Evolutionary conservation across 2,329 filamentous ascomycete genomes (phyloP).

Genomic region (Sporothrix pseudoabietina): DNA sequence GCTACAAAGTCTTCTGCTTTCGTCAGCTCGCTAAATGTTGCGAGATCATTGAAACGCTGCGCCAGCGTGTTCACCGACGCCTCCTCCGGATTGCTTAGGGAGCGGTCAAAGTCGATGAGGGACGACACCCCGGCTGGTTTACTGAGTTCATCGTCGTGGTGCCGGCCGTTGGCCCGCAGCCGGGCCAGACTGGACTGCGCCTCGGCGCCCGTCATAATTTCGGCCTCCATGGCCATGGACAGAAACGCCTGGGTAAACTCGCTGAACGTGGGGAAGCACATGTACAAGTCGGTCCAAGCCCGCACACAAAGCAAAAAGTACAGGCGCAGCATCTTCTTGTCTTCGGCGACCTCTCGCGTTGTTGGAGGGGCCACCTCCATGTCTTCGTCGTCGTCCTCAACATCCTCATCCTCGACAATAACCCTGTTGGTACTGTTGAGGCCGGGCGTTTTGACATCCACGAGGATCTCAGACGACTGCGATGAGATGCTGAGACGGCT

Average conservation of each 20-base stretch:
- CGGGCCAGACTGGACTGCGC: slow-evolving; percentile 27
- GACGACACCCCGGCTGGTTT: background rate
- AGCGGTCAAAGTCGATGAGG: slow-evolving; percentile 30
- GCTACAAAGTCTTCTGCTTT: background rate
- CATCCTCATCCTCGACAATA: background rate
- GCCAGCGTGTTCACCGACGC: slow-evolving; percentile 26
- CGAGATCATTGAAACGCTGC: slow-evolving; percentile 21
- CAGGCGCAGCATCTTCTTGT: slow-evolving; percentile 32
- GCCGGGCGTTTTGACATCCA: background rate
- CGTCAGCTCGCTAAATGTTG: slow-evolving; percentile 9
- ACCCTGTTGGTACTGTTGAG: background rate
- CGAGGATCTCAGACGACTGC: background rate
- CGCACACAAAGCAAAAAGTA: slow-evolving; percentile 40
- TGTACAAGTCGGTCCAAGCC: slow-evolving; percentile 37
- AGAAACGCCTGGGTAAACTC: slow-evolving; percentile 38
- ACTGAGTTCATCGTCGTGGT: background rate
- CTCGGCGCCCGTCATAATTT: slow-evolving; percentile 31
- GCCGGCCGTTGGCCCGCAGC: background rate
- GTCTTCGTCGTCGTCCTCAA: background rate
- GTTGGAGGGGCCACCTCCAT: background rate
- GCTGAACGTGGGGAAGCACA: slow-evolving; percentile 36
- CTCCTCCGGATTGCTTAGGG: slow-evolving; percentile 27
- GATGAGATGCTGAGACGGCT: slow-evolving; percentile 2
- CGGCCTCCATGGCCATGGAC: slow-evolving; percentile 36
- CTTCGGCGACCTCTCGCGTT: background rate